phyloP scores from a whole-genome alignment of 2,329 filamentous ascomycete genomes.

The Ophiostoma ips region DNA sequence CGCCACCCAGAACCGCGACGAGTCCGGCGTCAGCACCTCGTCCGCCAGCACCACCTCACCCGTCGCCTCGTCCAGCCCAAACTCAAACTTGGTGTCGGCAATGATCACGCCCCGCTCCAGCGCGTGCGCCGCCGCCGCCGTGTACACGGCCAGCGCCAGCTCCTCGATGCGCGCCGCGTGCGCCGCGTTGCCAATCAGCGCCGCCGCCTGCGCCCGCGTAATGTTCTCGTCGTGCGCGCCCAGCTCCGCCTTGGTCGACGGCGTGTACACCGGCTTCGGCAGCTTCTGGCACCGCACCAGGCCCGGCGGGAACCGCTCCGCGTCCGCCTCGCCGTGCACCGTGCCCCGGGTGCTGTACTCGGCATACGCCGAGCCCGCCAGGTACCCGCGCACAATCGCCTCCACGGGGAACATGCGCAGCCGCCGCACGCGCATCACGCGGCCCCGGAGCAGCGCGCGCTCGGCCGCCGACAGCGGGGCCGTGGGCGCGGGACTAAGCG shows the following conservation, averaged over 20 bases:
- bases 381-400: slow-evolving; percentile 78
- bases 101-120: slow-evolving; percentile 57
- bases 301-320: slow-evolving; percentile 34
- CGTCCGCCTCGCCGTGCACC: slow-evolving; percentile 53
- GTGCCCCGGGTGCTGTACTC: slow-evolving; percentile 62
- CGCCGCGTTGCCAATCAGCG: slow-evolving; percentile 48
- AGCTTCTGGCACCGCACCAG: slow-evolving; percentile 58
- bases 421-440: slow-evolving; percentile 65
- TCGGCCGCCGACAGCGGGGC: slow-evolving; percentile 27
- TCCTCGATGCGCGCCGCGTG: slow-evolving; percentile 52
- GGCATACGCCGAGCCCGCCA: slow-evolving; percentile 72
- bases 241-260: slow-evolving; percentile 70
- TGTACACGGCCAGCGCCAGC: slow-evolving; percentile 51
- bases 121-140: slow-evolving; percentile 47
- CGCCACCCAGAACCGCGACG: slow-evolving; percentile 74
- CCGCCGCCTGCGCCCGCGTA: slow-evolving; percentile 47
- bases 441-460: slow-evolving; percentile 39
- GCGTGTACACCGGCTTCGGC: slow-evolving; percentile 55
- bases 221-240: slow-evolving; percentile 82
- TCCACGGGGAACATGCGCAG: slow-evolving; percentile 66
- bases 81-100: slow-evolving; percentile 48
- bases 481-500: slow-evolving; percentile 25
- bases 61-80: slow-evolving; percentile 50
- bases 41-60: slow-evolving; percentile 63
- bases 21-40: slow-evolving; percentile 75